Evolutionary conservation across 1,139 yeast genomes (phyloP).

Genomic region (Saccharomyces hybrid): DNA sequence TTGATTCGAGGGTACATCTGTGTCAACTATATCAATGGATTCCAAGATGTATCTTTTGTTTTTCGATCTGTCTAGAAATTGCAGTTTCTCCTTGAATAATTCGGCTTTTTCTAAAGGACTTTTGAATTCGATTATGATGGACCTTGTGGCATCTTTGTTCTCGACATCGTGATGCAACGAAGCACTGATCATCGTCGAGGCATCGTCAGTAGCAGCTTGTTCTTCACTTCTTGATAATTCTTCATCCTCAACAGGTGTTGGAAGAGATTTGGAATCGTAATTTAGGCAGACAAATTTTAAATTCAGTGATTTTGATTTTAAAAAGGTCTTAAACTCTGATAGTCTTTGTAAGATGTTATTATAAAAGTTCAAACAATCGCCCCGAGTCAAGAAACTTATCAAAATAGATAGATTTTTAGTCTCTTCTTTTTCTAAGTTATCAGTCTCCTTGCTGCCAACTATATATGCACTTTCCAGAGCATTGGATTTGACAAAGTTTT

Average conservation of each 20-base stretch:
- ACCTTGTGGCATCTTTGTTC: conserved; percentile 25
- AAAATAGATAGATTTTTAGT: conserved; percentile 20
- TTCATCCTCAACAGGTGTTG: not conserved
- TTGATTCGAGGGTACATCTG: conserved; percentile 28
- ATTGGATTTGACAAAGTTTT: conserved; percentile 32
- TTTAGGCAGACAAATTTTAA: conserved; percentile 66
- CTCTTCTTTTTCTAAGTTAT: conserved; percentile 6
- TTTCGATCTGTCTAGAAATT: conserved; percentile 13
- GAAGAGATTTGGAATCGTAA: conserved; percentile 25
- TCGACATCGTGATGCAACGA: not conserved
- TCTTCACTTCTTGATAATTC: conserved; percentile 47
- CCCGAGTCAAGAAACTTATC: conserved; percentile 38
- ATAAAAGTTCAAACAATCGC: conserved; percentile 42
- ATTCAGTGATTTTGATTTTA: conserved; percentile 39
- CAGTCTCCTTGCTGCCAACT: conserved; percentile 20
- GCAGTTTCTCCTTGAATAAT: conserved; percentile 48
- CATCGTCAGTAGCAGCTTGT: not conserved
- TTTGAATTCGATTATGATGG: conserved; percentile 24
- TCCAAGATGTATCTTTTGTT: conserved; percentile 58
- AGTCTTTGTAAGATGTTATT: conserved; percentile 37
- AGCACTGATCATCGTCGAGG: not conserved
- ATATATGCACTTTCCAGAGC: conserved; percentile 38
- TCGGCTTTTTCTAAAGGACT: conserved; percentile 12
- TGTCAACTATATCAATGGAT: conserved; percentile 51
- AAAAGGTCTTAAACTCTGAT: conserved; percentile 39